Percentiles rank a stretch among this genome's conserved stretches.
Evolutionary conservation across 2,329 filamentous ascomycete genomes (phyloP).

Genomic region (Cercospora canescens): DNA sequence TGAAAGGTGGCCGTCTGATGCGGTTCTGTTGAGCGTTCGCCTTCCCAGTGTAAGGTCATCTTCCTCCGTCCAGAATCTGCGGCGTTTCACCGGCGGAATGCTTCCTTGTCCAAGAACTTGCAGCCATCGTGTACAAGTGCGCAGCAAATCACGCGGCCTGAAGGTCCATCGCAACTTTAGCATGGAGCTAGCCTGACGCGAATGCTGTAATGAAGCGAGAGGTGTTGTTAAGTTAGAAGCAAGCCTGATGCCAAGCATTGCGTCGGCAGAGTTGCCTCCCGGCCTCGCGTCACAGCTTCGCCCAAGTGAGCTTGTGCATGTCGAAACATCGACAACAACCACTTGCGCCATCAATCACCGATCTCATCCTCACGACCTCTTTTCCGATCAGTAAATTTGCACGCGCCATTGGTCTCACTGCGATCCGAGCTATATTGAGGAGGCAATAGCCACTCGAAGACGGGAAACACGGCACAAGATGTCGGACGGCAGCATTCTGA

Average conservation of each 20-base stretch:
- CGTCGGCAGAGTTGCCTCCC: neutral
- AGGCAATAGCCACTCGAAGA: neutral
- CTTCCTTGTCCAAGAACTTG: neutral
- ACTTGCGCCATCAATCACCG: neutral
- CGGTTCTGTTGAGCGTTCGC: no score
- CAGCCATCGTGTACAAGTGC: neutral
- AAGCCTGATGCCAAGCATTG: neutral
- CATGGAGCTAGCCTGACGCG: neutral
- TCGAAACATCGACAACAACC: neutral
- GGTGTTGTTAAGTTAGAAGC: neutral
- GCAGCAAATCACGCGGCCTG: neutral
- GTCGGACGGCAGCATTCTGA: constrained; percentile 74
- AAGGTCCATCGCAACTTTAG: neutral
- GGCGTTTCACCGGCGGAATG: neutral
- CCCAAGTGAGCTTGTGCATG: neutral
- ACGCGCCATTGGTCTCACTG: neutral
- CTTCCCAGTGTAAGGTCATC: neutral
- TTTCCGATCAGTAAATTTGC: neutral
- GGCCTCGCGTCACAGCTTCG: neutral
- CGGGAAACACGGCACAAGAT: constrained; percentile 49
- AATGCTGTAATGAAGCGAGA: neutral
- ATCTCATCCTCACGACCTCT: neutral
- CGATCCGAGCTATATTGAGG: neutral
- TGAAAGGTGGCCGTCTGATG: no score
- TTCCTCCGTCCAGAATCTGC: neutral